Evolutionary conservation across 345 rosid genomes (phyloP).

Genomic region (Viola odorata): DNA sequence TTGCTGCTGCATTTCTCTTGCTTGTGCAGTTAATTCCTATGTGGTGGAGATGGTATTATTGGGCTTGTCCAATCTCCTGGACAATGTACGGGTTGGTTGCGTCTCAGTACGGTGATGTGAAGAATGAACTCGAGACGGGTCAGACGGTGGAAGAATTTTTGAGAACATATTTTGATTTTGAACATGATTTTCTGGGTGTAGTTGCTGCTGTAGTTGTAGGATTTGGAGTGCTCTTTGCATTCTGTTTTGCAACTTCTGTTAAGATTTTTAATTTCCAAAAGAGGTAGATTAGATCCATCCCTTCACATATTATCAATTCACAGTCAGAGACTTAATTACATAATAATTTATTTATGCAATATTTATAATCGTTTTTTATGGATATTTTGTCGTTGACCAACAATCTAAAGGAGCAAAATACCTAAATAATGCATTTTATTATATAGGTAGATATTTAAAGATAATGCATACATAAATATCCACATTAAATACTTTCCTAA

Average conservation of each 20-base stretch:
- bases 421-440: too few species aligned
- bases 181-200: constrained; percentile 11
- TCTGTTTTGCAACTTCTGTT: constrained; percentile 5
- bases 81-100: constrained; percentile 12
- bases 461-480: too few species aligned
- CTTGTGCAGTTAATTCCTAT: constrained; percentile 12
- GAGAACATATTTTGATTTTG: constrained; percentile 7
- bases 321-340: too few species aligned
- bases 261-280: constrained; percentile 13
- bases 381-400: too few species aligned
- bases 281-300: constrained; percentile 8
- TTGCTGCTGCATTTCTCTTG: neutral
- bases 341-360: too few species aligned
- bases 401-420: too few species aligned
- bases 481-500: too few species aligned
- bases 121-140: neutral
- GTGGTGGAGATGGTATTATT: constrained; percentile 23
- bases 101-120: constrained; percentile 6
- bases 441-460: too few species aligned
- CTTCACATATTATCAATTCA: too few species aligned
- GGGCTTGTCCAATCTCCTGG: constrained; percentile 18
- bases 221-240: constrained; percentile 7
- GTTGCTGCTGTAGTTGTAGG: constrained; percentile 12
- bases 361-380: too few species aligned
- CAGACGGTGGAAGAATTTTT: constrained; percentile 6